These are phyloP conservation scores for Chaetoceros tenuissimus DNA, from an alignment of 108 stramenopile species.

Conservation along the genomic window DNA sequence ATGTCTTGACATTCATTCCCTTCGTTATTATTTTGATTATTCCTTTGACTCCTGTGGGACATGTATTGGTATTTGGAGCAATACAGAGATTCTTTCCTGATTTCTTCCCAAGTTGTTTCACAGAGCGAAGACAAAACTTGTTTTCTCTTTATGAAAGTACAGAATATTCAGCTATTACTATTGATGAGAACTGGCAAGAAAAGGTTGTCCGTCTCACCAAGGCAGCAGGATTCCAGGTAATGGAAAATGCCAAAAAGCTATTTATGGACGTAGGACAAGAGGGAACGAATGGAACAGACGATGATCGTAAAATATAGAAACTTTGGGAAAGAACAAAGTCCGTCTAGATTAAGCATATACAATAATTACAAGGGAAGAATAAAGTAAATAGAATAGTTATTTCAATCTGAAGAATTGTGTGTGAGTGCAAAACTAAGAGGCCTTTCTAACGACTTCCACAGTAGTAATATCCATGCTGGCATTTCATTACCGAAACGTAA, in stretches of 20 bases:
- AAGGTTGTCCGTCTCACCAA: not conserved
- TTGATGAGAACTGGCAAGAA: slow-evolving; percentile 58
- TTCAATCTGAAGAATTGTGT: too few species aligned
- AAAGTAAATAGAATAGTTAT: too few species aligned
- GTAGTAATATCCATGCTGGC: too few species aligned
- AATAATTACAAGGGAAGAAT: too few species aligned
- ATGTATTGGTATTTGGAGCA: slow-evolving; percentile 93
- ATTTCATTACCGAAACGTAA: too few species aligned
- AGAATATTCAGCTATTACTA: slow-evolving; percentile 75
- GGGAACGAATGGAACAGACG: too few species aligned
- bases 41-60: slow-evolving; percentile 94
- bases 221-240: not conserved
- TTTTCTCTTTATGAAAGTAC: slow-evolving; percentile 79
- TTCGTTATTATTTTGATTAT: slow-evolving; percentile 92
- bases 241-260: not conserved
- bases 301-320: too few species aligned
- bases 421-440: too few species aligned
- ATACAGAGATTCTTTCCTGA: slow-evolving; percentile 96
- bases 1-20: slow-evolving; percentile 92
- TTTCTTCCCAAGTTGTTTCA: slow-evolving; percentile 96
- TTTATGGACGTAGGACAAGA: not conserved
- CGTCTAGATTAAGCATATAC: too few species aligned
- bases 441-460: too few species aligned
- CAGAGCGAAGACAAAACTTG: slow-evolving; percentile 92
- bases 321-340: too few species aligned